Evolutionary conservation across 164 flowering plant genomes (phyloP), one percentile per base, ranked within the genome.

Genomic region (Berberis vulgaris): DNA sequence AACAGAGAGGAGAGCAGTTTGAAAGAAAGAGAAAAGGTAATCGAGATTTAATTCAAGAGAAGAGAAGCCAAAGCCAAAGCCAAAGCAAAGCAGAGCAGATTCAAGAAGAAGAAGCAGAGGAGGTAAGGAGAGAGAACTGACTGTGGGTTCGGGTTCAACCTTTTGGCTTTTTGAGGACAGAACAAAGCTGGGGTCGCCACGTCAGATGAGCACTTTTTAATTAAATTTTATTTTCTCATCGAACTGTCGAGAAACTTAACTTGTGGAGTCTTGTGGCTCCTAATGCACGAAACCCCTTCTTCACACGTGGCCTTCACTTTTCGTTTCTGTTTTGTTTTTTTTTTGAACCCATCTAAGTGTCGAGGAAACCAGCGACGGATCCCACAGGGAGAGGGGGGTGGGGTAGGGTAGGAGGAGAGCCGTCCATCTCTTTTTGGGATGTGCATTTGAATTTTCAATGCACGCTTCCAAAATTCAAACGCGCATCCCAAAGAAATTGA

Each of bases 231-330:
- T 40, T 62, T 62, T 38, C 39, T 56, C 7, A 60, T 44, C 41
- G 82, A 80, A 77, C 57, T 52, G 50, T 74, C 81, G 74, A 79
- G 84, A 78, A 77, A 54, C 52, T 52, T 49, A 62, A 26, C 26
- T 26, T 26, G 8, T 63, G 71, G 77, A 72, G 67, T 76, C 83
- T 79, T 82, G 85, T 79, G 88, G 88, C 78, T 79, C 76, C 67
- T 68, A 70, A 67, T 64, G 59, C 72, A 61, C 57, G 39, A 43
- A 26, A 12, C 41, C 53, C 3, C 7, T 0, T 57, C 26, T 26
- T 26, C 26, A 59, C 72, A 69, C 76, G 76, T 72, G 76, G 58
- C 64, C 7, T 42, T 12, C 60, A 45, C 43, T 60, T 68, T 47
- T 56, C 13, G 26, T 1, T 42, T 46, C 54, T 26, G 26, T 26